Evolutionary conservation across 495 filamentous ascomycete species (phyloP).

Genomic region (Xylaria curta): DNA sequence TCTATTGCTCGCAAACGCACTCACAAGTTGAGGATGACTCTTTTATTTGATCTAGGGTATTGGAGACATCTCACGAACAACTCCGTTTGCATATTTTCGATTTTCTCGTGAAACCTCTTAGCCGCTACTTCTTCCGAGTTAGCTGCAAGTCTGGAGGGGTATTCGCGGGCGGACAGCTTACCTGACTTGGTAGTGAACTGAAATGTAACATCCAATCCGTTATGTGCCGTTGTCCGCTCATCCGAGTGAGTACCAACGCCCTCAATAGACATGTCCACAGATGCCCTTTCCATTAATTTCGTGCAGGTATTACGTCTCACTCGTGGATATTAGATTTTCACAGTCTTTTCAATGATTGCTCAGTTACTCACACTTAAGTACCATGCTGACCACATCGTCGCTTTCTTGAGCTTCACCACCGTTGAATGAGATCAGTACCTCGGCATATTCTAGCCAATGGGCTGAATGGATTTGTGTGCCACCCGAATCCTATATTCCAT

Average conservation of each 20-base stretch:
- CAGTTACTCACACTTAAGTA: too few species aligned
- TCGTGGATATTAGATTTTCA: not conserved
- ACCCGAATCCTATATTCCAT: too few species aligned
- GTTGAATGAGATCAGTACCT: too few species aligned
- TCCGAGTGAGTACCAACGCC: slow-evolving; percentile 3
- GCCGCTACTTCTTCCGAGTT: not conserved
- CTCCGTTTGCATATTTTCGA: slow-evolving; percentile 36
- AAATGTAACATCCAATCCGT: slow-evolving; percentile 4
- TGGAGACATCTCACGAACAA: slow-evolving; percentile 32
- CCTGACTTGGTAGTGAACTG: slow-evolving; percentile 20
- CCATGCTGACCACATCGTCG: too few species aligned
- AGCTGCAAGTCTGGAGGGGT: not conserved
- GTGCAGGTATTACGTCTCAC: slow-evolving; percentile 11
- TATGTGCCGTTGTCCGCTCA: slow-evolving; percentile 5
- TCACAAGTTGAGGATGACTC: slow-evolving; percentile 31
- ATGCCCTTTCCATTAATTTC: slow-evolving; percentile 5
- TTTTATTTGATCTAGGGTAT: slow-evolving; percentile 30
- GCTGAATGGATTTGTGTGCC: too few species aligned
- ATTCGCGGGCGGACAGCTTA: not conserved
- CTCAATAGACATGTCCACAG: slow-evolving; percentile 12
- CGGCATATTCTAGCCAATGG: too few species aligned
- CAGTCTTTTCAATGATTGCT: not conserved
- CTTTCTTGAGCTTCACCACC: too few species aligned
- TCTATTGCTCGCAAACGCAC: not conserved
- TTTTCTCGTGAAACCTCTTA: slow-evolving; percentile 21